These are phyloP conservation scores for Arachnomyces sp. DNA, from an alignment of 2,329 filamentous ascomycete species.

Conservation along the genomic window DNA sequence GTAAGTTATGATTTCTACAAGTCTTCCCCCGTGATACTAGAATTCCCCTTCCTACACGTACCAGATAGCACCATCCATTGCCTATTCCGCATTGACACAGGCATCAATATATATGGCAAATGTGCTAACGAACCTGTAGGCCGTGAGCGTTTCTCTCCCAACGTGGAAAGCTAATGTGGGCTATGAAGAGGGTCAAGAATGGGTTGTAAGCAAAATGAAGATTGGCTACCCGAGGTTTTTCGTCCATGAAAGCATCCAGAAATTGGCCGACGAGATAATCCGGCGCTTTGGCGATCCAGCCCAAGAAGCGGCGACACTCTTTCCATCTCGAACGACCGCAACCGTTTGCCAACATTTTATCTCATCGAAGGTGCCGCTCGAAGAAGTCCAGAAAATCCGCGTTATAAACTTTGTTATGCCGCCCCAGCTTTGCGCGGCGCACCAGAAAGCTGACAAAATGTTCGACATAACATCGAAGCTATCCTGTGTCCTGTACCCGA, in stretches of 20 bases:
- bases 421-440: constrained; percentile 57
- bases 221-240: constrained; percentile 95
- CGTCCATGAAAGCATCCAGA: constrained; percentile 72
- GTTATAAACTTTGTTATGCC: constrained; percentile 44
- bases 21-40: not conserved
- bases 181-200: constrained; percentile 85
- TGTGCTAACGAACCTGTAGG: constrained; percentile 38
- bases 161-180: constrained; percentile 86
- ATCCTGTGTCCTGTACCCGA: constrained; percentile 63
- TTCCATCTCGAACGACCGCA: constrained; percentile 65
- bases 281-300: constrained; percentile 48
- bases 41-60: constrained; percentile 7
- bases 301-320: constrained; percentile 65
- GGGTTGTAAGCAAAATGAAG: constrained; percentile 76
- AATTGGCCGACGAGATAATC: constrained; percentile 61
- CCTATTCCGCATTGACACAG: constrained; percentile 4
- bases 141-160: constrained; percentile 89
- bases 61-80: constrained; percentile 18
- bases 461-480: constrained; percentile 51
- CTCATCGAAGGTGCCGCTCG: constrained; percentile 27
- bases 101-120: not conserved
- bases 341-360: constrained; percentile 68
- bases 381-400: constrained; percentile 43
- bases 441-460: constrained; percentile 35
- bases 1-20: constrained; percentile 42